These are phyloP conservation scores for Fusarium drepaniforme DNA, from an alignment of 2,329 filamentous ascomycete genomes.

Conservation along the genomic window DNA sequence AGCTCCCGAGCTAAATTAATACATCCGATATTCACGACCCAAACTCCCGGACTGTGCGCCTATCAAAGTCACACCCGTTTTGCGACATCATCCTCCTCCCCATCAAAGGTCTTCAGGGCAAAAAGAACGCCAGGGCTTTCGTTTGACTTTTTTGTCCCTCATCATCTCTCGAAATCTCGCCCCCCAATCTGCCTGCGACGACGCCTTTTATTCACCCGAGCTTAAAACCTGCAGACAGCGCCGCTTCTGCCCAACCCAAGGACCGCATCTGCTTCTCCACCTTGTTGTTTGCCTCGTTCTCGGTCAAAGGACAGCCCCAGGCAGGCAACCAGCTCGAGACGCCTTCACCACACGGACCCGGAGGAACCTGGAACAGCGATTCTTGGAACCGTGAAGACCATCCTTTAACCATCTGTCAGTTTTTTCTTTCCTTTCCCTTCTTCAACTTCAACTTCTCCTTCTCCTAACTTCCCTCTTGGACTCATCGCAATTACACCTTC, in stretches of 20 bases:
- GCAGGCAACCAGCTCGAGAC: conserved; percentile 30
- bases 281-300: conserved; percentile 11
- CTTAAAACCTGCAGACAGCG: background rate
- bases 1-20: conserved; percentile 18
- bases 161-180: conserved; percentile 1
- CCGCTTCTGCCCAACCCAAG: conserved; percentile 11
- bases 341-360: conserved; percentile 26
- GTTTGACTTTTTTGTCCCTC: conserved; percentile 26
- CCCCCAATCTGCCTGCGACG: conserved; percentile 11
- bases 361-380: conserved; percentile 32
- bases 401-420: conserved; percentile 35
- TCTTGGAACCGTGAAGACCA: conserved; percentile 29
- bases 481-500: conserved; percentile 12
- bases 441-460: conserved; percentile 12
- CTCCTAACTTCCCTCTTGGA: conserved; percentile 10
- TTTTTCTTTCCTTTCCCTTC: conserved; percentile 14
- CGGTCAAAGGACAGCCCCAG: conserved; percentile 28
- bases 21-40: conserved; percentile 12
- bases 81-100: background rate
- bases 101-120: conserved; percentile 2
- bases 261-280: conserved; percentile 18
- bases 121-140: conserved; percentile 13
- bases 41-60: conserved; percentile 25
- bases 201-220: background rate
- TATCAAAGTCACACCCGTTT: conserved; percentile 16